These are phyloP conservation scores for Diospyros kaki DNA, from an alignment of 148 eudicot genomes.

Conservation along the genomic window DNA sequence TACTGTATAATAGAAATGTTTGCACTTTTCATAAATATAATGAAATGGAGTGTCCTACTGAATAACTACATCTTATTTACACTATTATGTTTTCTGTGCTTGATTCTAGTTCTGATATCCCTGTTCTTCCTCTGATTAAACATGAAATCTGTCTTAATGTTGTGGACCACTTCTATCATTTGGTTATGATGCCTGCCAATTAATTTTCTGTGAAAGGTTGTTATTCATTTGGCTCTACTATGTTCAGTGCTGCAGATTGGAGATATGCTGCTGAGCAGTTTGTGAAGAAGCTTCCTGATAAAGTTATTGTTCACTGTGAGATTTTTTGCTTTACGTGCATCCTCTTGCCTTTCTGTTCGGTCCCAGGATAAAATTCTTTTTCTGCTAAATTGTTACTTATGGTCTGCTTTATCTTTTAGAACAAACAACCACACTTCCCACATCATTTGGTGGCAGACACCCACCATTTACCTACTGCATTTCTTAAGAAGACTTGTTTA, in stretches of 20 bases:
- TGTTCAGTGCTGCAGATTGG: slow-evolving; percentile 76
- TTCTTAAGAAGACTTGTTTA: neutral
- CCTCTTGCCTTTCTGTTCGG: neutral
- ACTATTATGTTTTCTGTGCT: neutral
- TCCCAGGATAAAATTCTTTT: neutral
- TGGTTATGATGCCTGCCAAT: neutral
- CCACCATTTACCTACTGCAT: slow-evolving; percentile 1
- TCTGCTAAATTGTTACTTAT: neutral
- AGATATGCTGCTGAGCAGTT: slow-evolving; percentile 82
- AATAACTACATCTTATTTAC: no score
- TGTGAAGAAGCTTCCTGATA: slow-evolving; percentile 68
- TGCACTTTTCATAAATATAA: no score
- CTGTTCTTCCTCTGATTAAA: neutral
- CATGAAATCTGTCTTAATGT: neutral
- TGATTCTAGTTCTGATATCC: neutral
- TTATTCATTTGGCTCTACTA: slow-evolving; percentile 10
- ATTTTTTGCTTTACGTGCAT: slow-evolving; percentile 9
- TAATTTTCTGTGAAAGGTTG: slow-evolving; percentile 1
- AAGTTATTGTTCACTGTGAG: slow-evolving; percentile 82
- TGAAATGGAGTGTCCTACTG: no score
- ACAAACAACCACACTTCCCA: neutral
- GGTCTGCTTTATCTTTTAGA: neutral
- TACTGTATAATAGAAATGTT: no score
- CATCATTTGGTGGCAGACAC: neutral
- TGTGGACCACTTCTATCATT: neutral